Base-by-base conservation (phyloP, 129 eudicot genomes). In the Silybum marianum region DNA sequence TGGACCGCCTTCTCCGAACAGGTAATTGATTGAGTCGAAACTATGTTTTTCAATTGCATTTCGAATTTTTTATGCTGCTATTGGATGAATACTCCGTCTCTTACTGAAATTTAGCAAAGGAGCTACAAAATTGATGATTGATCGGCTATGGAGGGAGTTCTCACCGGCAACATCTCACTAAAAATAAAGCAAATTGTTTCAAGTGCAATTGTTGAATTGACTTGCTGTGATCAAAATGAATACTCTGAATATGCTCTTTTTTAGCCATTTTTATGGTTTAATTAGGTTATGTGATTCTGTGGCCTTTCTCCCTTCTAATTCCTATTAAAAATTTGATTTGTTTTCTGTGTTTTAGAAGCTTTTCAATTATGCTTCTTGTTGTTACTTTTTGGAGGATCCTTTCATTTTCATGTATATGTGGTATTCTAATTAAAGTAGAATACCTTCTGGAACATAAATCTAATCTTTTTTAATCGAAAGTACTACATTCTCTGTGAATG, bases 1-100 rank as follows among this genome's bases (percentile, higher is more conserved):
- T 95, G 80, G 88, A 88, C 76, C 98, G 99, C 81, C 98, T 95
- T 84, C 88, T 95, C 25, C 87, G 88, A 63, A 95, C 99, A 12
- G 99, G 98, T 87, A 72, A 39, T 8, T 5, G 26, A 6, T 25
- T 9, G 39, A 13, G 7, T 54, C 19, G 0, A 54, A 58, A 58
- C 23, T 58, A 16, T 19, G 65, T 54, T 71, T 66, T n/a, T 28
- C 28, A 10, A 22, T 65, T 65, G 69, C 69, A 2, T 65, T 22
- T 65, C 5, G 14, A 9, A 8, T 1, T 65, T 22, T 21, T 1
- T 1, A 21, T 19, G 2, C 3, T 19, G 23, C 25, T 19, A 60
- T 60, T 60, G 25, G 68, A 60, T 60, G 62, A 48, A 48, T 48
- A 3, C 62, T 48, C 19, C 7, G 6, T 54, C 2, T 2, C 2